Percentiles rank a stretch among this genome's conserved stretches.
These are phyloP conservation scores for Russula foetens DNA, from an alignment of 768 basidiomycete genomes.

Conservation along the genomic window DNA sequence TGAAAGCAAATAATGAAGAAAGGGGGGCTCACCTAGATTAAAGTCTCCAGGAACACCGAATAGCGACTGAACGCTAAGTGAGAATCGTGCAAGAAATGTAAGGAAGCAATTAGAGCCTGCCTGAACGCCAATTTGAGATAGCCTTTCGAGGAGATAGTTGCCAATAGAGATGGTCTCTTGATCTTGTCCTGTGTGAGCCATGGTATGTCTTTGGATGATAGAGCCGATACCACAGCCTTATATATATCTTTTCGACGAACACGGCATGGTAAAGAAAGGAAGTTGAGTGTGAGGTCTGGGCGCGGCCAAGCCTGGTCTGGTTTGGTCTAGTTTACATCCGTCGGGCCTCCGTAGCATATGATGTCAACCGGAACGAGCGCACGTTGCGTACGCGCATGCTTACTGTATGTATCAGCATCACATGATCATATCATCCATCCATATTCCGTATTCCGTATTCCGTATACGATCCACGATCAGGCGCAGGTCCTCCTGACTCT, in stretches of 20 bases:
- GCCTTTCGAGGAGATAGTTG: conserved; percentile 52
- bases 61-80: conserved; percentile 43
- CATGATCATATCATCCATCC: too few relatives aligned
- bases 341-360: too few relatives aligned
- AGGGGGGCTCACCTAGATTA: conserved; percentile 51
- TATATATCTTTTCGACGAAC: neutral
- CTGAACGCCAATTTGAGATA: conserved; percentile 57
- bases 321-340: too few relatives aligned
- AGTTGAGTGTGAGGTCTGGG: too few relatives aligned
- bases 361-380: too few relatives aligned
- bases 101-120: conserved; percentile 28
- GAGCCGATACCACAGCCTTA: neutral
- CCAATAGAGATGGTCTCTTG: conserved; percentile 39
- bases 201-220: neutral
- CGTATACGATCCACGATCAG: too few relatives aligned
- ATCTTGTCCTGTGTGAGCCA: conserved; percentile 10
- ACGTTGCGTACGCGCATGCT: too few relatives aligned
- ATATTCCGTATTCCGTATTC: too few relatives aligned
- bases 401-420: too few relatives aligned
- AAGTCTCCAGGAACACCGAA: conserved; percentile 89
- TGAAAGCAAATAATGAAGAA: neutral
- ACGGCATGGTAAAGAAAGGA: neutral
- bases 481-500: too few relatives aligned
- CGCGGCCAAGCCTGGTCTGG: neutral
- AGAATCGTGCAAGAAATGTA: neutral